Evolutionary conservation across 306 rosid species (phyloP).

Genomic region (Oemleria cerasiformis): DNA sequence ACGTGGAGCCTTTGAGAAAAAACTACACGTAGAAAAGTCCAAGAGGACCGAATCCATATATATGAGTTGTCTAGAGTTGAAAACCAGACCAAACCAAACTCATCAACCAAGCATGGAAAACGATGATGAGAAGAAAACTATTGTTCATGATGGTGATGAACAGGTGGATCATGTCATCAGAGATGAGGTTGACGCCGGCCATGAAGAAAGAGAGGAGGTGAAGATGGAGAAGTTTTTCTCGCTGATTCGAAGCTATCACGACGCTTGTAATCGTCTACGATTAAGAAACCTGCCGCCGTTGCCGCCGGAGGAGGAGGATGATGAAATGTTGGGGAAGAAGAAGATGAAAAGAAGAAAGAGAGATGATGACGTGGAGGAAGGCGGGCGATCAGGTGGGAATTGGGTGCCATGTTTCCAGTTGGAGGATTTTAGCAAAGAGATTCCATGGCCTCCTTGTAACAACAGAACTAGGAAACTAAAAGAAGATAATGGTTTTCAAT

Average conservation of each 20-base stretch:
- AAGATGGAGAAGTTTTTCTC: constrained; percentile 2
- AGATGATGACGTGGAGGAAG: neutral
- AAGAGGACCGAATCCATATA: no score
- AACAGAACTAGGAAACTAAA: neutral
- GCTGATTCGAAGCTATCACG: constrained; percentile 4
- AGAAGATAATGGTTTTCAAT: neutral
- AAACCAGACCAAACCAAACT: no score
- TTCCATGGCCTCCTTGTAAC: neutral
- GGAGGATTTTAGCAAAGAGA: neutral
- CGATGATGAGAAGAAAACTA: neutral
- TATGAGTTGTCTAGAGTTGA: neutral
- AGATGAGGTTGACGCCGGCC: neutral
- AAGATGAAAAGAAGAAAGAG: neutral
- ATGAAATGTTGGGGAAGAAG: neutral
- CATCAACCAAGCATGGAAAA: neutral
- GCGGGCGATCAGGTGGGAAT: neutral
- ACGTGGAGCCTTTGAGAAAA: no score
- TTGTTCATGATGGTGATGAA: neutral
- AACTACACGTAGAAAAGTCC: no score
- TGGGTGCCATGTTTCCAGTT: constrained; percentile 1
- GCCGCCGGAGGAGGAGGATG: neutral
- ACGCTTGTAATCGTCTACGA: neutral
- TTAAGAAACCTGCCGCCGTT: neutral
- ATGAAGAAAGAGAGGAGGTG: neutral
- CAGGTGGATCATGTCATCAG: neutral